Conservation (phyloP, 768 basidiomycete species). For the Phaeotremella skinneri region DNA sequence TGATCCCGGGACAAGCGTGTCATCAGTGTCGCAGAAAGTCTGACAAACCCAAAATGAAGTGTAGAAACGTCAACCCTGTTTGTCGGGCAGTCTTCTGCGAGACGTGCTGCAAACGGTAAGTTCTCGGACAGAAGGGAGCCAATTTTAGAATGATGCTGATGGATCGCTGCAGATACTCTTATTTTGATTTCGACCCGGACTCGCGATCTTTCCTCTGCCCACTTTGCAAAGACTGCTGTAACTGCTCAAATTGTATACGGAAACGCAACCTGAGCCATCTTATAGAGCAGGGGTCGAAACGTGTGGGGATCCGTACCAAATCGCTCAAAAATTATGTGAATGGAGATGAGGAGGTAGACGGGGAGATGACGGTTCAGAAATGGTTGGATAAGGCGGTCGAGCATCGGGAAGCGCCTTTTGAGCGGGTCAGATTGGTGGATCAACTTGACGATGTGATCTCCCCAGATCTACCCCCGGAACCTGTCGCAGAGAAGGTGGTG, state of each 20-base stretch:
- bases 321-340: slow-evolving; percentile 11
- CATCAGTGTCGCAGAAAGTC: slow-evolving; percentile 46
- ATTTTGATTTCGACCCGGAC: slow-evolving; percentile 45
- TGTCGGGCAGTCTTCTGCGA: slow-evolving; percentile 42
- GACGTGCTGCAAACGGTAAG: slow-evolving; percentile 43
- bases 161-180: slow-evolving; percentile 33
- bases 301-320: slow-evolving; percentile 14
- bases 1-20: slow-evolving; percentile 41
- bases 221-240: slow-evolving; percentile 46
- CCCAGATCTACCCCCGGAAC: slow-evolving; percentile 25
- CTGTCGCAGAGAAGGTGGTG: slow-evolving; percentile 4
- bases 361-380: slow-evolving; percentile 24
- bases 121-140: background rate
- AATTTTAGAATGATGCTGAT: background rate
- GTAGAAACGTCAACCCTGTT: slow-evolving; percentile 35
- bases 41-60: slow-evolving; percentile 45
- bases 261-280: slow-evolving; percentile 40
- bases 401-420: slow-evolving; percentile 27
- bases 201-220: slow-evolving; percentile 48
- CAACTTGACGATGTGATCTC: slow-evolving; percentile 28
- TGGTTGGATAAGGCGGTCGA: slow-evolving; percentile 29
- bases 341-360: slow-evolving; percentile 6
- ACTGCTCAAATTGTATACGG: slow-evolving; percentile 43
- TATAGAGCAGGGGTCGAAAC: slow-evolving; percentile 11
- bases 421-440: slow-evolving; percentile 35